Percentiles rank a stretch among this genome's conserved stretches.
Conservation (phyloP, 768 basidiomycete genomes). For the Trametes cubensis region DNA sequence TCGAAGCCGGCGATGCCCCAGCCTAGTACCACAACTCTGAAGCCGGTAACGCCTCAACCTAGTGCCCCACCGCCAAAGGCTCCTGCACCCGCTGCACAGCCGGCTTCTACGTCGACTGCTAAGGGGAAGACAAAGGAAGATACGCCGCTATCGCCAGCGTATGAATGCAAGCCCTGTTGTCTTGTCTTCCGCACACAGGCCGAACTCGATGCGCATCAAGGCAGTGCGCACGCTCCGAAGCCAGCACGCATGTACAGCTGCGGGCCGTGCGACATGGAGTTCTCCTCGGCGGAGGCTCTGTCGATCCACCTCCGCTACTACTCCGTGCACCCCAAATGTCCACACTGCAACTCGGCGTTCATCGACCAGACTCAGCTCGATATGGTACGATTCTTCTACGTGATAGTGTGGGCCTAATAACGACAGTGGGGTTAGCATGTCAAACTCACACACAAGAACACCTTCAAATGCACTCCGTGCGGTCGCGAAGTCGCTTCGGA, state of each 20-base stretch:
- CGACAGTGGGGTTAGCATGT: background rate
- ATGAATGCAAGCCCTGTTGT: background rate
- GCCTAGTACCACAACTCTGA: too few relatives aligned
- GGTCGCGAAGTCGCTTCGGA: background rate
- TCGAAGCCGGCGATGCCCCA: too few relatives aligned
- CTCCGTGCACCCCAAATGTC: slow-evolving; percentile 18
- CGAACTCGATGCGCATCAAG: background rate
- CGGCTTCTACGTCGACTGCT: background rate
- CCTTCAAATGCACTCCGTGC: slow-evolving; percentile 9
- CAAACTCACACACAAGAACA: slow-evolving; percentile 1
- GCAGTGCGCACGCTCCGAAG: background rate
- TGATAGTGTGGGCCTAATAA: too few relatives aligned
- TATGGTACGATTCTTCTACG: background rate
- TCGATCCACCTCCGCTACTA: slow-evolving; percentile 10
- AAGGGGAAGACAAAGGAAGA: background rate
- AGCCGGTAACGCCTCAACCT: background rate
- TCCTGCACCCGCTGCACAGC: background rate
- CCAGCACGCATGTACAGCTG: slow-evolving; percentile 6
- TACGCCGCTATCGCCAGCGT: background rate
- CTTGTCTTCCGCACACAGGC: background rate
- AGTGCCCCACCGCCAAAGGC: background rate
- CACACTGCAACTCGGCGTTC: slow-evolving; percentile 14
- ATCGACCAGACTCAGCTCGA: slow-evolving; percentile 13
- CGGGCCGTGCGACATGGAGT: slow-evolving; percentile 15
- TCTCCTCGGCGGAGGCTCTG: slow-evolving; percentile 21